Evolutionary conservation across 306 rosid genomes (phyloP).

Genomic region (Crotalaria pallida): DNA sequence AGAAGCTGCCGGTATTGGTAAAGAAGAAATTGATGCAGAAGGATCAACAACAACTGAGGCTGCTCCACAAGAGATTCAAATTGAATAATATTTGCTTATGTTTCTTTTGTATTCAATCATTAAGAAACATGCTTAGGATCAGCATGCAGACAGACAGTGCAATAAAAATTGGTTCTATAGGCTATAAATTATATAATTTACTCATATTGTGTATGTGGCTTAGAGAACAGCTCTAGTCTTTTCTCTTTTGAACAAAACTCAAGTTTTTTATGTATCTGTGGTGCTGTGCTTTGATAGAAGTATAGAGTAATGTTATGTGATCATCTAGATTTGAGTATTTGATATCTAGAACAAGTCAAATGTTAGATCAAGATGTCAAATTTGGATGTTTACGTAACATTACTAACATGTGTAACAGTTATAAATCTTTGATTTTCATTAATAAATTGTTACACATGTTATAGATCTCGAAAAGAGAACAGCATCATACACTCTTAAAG

Average conservation of each 20-base stretch:
- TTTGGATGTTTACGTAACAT: too few species aligned
- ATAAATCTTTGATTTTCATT: too few species aligned
- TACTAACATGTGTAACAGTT: too few species aligned
- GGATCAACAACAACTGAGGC: constrained; percentile 47
- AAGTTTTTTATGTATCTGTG: too few species aligned
- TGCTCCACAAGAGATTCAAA: constrained; percentile 72
- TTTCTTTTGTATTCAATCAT: not conserved
- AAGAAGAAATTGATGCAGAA: constrained; percentile 47
- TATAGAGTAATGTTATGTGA: too few species aligned
- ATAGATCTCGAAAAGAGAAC: too few species aligned
- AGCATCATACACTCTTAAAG: too few species aligned
- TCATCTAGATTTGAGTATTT: too few species aligned
- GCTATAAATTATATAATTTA: constrained; percentile 6
- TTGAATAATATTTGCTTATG: constrained; percentile 43
- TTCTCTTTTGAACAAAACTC: not conserved
- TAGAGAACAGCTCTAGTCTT: not conserved
- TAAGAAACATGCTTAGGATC: constrained; percentile 5
- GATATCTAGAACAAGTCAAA: too few species aligned
- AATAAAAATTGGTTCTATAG: constrained; percentile 10
- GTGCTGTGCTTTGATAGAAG: too few species aligned
- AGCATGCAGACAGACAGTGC: not conserved
- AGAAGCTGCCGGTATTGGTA: constrained; percentile 65
- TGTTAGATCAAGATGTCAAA: too few species aligned
- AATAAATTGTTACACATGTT: too few species aligned
- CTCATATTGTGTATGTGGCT: not conserved